Percentiles rank a stretch among this genome's conserved stretches.
Conservation (phyloP, 352 stramenopile species). For the Thalassiosira delicatula region DNA sequence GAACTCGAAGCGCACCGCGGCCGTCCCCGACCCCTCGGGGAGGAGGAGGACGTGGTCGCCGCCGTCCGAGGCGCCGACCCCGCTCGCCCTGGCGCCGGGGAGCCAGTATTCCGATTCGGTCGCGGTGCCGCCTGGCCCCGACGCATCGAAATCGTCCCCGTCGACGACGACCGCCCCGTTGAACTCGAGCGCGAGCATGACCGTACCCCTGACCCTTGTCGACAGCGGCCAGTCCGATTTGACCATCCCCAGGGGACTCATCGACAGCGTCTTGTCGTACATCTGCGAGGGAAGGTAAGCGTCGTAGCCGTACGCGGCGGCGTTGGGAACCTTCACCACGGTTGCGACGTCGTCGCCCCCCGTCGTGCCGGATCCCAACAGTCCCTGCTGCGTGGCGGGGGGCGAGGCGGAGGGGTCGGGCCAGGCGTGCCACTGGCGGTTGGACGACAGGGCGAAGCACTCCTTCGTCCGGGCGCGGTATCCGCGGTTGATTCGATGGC, state of each 20-base stretch:
- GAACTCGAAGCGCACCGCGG: too few species aligned
- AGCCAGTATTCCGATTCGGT: background rate
- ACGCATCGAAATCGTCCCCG: background rate
- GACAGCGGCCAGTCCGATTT: slow-evolving; percentile 19
- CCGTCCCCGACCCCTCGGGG: too few species aligned
- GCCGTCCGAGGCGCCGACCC: too few species aligned
- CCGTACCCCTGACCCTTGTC: slow-evolving; percentile 9
- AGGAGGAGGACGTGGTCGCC: too few species aligned
- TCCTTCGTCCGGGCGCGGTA: slow-evolving; percentile 28
- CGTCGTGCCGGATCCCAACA: too few species aligned
- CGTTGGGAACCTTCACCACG: background rate
- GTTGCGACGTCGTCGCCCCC: too few species aligned
- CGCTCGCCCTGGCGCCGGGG: too few species aligned
- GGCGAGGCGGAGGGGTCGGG: too few species aligned
- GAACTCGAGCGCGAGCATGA: slow-evolving; percentile 8
- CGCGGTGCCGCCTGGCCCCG: background rate
- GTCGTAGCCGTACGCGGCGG: background rate
- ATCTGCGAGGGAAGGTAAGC: background rate
- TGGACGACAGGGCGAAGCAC: slow-evolving; percentile 30
- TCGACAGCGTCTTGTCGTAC: background rate
- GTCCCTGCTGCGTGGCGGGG: too few species aligned
- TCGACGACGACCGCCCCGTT: background rate
- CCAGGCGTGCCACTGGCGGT: slow-evolving; percentile 25
- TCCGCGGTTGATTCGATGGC: background rate
- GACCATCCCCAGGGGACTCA: slow-evolving; percentile 4